phyloP scores from a whole-genome alignment of 805 yeast species.

The Cyberlindnera bimundalis region DNA sequence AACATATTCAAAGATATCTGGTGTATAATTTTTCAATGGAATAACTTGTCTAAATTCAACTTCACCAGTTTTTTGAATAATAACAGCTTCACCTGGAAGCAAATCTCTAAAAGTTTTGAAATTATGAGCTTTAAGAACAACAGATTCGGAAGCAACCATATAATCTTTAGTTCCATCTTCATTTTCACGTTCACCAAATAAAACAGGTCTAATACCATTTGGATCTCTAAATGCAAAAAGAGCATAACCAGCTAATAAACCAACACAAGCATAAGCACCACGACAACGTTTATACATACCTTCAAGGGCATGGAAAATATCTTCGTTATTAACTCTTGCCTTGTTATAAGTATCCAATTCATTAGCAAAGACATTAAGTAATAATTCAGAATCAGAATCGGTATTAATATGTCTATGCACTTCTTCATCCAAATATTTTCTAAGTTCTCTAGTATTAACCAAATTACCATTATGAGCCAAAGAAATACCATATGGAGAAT shows the following conservation, averaged over 20 bases:
- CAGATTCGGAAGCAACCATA: constrained; percentile 94
- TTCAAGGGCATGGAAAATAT: constrained; percentile 78
- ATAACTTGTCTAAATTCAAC: constrained; percentile 90
- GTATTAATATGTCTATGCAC: constrained; percentile 98
- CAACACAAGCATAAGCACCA: constrained; percentile 97
- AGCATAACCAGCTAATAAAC: constrained; percentile 95
- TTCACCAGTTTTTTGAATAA: constrained; percentile 71
- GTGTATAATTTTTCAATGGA: constrained; percentile 73
- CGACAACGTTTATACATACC: constrained; percentile 80
- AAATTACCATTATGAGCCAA: constrained; percentile 93
- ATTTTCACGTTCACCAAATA: constrained; percentile 76
- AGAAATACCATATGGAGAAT: constrained; percentile 92
- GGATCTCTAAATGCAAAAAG: constrained; percentile 96
- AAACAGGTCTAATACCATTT: constrained; percentile 89
- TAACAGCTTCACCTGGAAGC: constrained; percentile 94
- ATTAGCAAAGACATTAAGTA: constrained; percentile 86
- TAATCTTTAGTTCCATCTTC: constrained; percentile 74
- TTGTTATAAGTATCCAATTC: constrained; percentile 90
- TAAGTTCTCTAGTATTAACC: constrained; percentile 78
- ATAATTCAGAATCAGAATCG: constrained; percentile 90
- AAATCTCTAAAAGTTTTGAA: constrained; percentile 77
- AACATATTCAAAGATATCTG: constrained; percentile 95
- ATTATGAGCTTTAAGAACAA: constrained; percentile 90
- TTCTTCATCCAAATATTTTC: constrained; percentile 79
- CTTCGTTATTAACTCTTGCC: constrained; percentile 87